A percentile compares a stretch with the other conserved stretches of the same genome.
These are phyloP conservation scores for Botrytis medusae DNA, from an alignment of 2,329 filamentous ascomycete genomes.

Conservation along the genomic window DNA sequence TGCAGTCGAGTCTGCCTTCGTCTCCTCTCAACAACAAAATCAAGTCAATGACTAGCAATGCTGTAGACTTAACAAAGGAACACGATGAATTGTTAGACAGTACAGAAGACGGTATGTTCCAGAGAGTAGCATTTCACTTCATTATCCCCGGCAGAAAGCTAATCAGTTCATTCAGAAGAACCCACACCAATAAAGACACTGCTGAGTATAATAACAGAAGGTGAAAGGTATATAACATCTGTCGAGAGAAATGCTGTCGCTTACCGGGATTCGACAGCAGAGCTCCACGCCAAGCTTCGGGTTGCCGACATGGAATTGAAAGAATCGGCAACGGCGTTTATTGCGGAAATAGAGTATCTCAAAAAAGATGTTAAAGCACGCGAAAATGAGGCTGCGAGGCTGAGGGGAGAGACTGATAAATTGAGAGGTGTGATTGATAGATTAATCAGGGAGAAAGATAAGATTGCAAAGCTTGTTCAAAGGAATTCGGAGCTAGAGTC, in stretches of 20 bases:
- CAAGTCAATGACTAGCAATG: neutral
- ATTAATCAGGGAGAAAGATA: neutral
- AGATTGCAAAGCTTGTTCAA: neutral
- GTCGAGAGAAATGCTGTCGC: neutral
- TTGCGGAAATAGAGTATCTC: neutral
- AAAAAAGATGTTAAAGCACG: neutral
- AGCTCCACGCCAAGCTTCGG: neutral
- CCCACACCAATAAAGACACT: neutral
- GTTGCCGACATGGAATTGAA: neutral
- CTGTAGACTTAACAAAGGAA: neutral
- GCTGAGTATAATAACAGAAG: neutral
- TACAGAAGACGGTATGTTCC: neutral
- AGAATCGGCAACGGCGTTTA: neutral
- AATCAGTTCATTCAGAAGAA: too few species aligned
- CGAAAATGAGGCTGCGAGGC: neutral
- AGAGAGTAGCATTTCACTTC: neutral
- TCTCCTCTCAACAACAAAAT: neutral
- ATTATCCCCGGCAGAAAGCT: neutral
- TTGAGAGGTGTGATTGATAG: too few species aligned
- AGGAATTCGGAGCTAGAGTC: neutral
- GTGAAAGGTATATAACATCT: neutral
- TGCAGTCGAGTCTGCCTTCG: neutral
- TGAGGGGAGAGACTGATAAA: neutral
- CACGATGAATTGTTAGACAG: rapidly evolving
- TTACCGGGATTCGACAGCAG: neutral